Conservation (phyloP, 2,329 filamentous ascomycete species). For the Ciborinia camelliae region DNA sequence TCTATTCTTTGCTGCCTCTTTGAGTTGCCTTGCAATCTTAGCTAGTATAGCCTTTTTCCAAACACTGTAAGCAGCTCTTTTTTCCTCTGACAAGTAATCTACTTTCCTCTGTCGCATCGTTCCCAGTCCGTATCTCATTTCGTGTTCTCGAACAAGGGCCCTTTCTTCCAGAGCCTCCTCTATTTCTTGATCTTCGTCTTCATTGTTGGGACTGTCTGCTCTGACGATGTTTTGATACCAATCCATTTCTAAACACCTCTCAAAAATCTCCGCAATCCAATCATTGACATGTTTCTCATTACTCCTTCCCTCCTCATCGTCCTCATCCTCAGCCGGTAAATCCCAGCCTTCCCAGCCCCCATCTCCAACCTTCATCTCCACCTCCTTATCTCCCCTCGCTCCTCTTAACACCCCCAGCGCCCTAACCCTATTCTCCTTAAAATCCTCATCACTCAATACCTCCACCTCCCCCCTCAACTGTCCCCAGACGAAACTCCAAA, state of each 20-base stretch:
- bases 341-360: slow-evolving; percentile 53
- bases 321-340: slow-evolving; percentile 41
- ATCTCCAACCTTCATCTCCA: slow-evolving; percentile 41
- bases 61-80: slow-evolving; percentile 54
- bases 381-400: slow-evolving; percentile 43
- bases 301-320: slow-evolving; percentile 48
- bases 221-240: slow-evolving; percentile 59
- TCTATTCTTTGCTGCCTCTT: slow-evolving; percentile 19
- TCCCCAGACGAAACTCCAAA: slow-evolving; percentile 58
- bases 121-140: slow-evolving; percentile 27
- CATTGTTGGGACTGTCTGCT: slow-evolving; percentile 35
- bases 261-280: slow-evolving; percentile 56
- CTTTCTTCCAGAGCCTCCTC: slow-evolving; percentile 36
- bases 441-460: slow-evolving; percentile 41
- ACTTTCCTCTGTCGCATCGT: slow-evolving; percentile 75
- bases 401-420: slow-evolving; percentile 45
- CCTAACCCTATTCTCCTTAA: slow-evolving; percentile 46
- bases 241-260: slow-evolving; percentile 48
- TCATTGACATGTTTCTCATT: slow-evolving; percentile 56
- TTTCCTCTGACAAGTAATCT: slow-evolving; percentile 65
- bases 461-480: slow-evolving; percentile 42
- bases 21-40: slow-evolving; percentile 48
- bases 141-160: slow-evolving; percentile 19
- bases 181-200: slow-evolving; percentile 33
- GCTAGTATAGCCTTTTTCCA: slow-evolving; percentile 63